A percentile compares a stretch with the other conserved stretches of the same genome.
These are phyloP conservation scores for Tinospora cordifolia DNA, from an alignment of 164 flowering plant species.

Conservation along the genomic window DNA sequence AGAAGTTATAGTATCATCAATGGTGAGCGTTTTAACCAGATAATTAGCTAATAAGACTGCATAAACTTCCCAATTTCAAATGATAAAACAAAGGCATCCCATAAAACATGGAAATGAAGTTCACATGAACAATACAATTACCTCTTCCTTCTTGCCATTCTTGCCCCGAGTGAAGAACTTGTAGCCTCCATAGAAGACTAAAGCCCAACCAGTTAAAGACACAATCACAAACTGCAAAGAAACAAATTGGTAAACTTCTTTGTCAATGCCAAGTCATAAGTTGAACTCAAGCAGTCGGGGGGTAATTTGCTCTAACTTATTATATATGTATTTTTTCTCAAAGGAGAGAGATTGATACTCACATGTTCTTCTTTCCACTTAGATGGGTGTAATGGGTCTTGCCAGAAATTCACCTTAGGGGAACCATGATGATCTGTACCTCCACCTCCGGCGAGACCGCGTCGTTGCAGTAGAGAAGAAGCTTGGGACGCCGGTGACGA, in stretches of 20 bases:
- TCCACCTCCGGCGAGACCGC: constrained; percentile 60
- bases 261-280: neutral
- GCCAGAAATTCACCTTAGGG: constrained; percentile 58
- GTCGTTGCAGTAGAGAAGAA: constrained; percentile 45
- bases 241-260: constrained; percentile 15
- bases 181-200: constrained; percentile 43
- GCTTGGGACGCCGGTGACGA: constrained; percentile 18
- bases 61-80: neutral
- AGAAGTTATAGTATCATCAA: too few relatives aligned
- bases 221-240: constrained; percentile 63
- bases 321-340: too few relatives aligned
- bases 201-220: constrained; percentile 50
- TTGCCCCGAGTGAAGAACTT: constrained; percentile 41
- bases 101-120: neutral
- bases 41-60: too few relatives aligned
- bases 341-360: constrained; percentile 17
- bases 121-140: constrained; percentile 20
- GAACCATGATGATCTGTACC: constrained; percentile 80
- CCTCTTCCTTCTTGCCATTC: constrained; percentile 67
- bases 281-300: too few relatives aligned
- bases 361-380: constrained; percentile 76
- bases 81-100: neutral
- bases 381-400: constrained; percentile 63
- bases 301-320: too few relatives aligned
- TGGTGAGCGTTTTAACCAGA: too few relatives aligned